Base-by-base conservation (phyloP, 192 early-diverging fungal species). In the Radiomyces spectabilis region DNA sequence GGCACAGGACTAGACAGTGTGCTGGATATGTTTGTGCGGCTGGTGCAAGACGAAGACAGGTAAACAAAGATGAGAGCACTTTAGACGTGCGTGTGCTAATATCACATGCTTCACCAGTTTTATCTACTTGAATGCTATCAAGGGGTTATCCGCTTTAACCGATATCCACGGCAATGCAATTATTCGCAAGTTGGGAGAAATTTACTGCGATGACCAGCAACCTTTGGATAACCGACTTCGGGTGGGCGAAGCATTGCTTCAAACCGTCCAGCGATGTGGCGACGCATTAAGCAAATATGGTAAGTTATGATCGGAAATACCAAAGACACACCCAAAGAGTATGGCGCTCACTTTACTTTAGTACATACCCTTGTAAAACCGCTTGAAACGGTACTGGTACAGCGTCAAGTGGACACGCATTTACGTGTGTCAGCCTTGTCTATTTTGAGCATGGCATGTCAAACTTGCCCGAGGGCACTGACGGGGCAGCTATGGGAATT, bases 101-200 rank as follows among this genome's bases (percentile, higher is more conserved):
- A n/a, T n/a, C 27, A 32, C 39, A 43, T 42, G 15, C 46, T 49
- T 13, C 22, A 54, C 26, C 38, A 89, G 89, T 59, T 97, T 88
- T 61, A 83, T 95, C 27, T 93, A 98, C 53, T 76, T 98, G 29
- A 95, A 95, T 68, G 91, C 93, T 6, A 79, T 98, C 50, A 88
- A 89, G 50, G 90, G 92, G 2, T 73, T 94, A 8, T 73, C 88
- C 4, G 76, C 92, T 1, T 61, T 95, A 22, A 86, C 91, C 0
- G 95, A 98, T 58, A 73, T 77, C 15, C 83, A 93, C 51, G 88
- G 89, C 12, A 62, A 74, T 29, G 59, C 64, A 33, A 87, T 88
- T 45, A 74, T 98, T 39, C 58, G 59, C 22, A 78, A 76, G 44
- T 74, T 98, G 19, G 74, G 84, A 16, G 37, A 35, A 8, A 79